Base-by-base conservation (phyloP, 441 rosid species). In the Pelargonium australe region DNA sequence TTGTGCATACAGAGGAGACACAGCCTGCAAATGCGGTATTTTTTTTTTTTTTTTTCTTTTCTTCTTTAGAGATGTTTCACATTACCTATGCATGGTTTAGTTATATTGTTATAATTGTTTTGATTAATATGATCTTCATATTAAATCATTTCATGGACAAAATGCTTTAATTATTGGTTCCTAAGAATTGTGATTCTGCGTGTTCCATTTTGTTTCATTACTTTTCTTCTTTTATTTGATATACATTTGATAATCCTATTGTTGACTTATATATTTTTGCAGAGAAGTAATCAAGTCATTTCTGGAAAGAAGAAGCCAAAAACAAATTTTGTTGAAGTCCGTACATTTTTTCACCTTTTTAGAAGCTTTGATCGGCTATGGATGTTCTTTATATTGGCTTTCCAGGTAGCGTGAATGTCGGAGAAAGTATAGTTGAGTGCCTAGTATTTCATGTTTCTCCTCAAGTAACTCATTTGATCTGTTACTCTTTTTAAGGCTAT, bases 351-450 rank as follows among this genome's bases (percentile, higher is more conserved):
- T 88, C 92, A 95, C 78, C 88, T 95, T 17, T 95, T 81, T 71
- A 85, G 99, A 79, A 92, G 95, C 81, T 95, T 95, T 65, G 97
- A 91, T 72, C 85, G 99, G 37, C 85, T 90, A 98, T 95, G 99
- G 99, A 87, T 90, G 79, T 95, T 95, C 85, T 83, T 92, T 76
- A 75, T 86, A 67, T 64, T 95, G 87, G 89, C 96, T 75, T 79
- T 95, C 5, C 99, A 92, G 92, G 99, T 95, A 68, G 51, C 65
- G 43, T 72, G 68, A 66, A 60, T 57, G 66, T 71, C 76, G 68
- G 67, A 63, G 64, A 64, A 51, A 70, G 14, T 67, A 3, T 49
- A 7, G 14, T 47, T 60, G 13, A 23, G 71, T 43, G 63, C 68
- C 70, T 76, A 68, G 23, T 72, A 76, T 71, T 45, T 81, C 12